Base-by-base conservation (phyloP, 768 basidiomycete genomes). In the Boletus subparvulus region DNA sequence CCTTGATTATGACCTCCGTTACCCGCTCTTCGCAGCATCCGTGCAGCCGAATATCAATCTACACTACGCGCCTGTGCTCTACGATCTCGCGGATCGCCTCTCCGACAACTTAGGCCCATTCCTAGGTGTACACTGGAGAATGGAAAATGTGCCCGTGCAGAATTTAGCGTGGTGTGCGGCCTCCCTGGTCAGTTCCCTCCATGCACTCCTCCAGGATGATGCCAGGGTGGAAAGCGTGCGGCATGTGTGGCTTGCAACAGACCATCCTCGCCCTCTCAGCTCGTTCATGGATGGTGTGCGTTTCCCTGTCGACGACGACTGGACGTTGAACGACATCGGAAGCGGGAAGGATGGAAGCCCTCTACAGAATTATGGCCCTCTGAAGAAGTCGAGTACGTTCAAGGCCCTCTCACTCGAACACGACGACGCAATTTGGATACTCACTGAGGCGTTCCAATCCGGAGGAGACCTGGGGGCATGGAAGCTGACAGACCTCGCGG, bases 221-320 rank as follows among this genome's bases (percentile, higher is more conserved):
- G 58, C 60, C 28, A 56, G 59, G 13, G 74, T 73, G 14, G 59
- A 61, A 4, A 56, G 57, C 37, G 64, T 83, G 32, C 62, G 62
- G 11, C 76, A 73, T 12, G 75, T 84, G 2, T 86, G 81, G 80
- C 73, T 86, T 48, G 82, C 82, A 3, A 83, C 80, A 24, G 84
- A 86, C 63, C 77, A 83, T 60, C 81, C 82, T 19, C 52, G 46
- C 3, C 42, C 57, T 30, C 61, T 65, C 19, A 6, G 42, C 11
- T 28, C 52, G 1, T 52, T 47, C 32, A 7, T 32, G 21, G 26
- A 43, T 6, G 17, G 11, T 13, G 33, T n/a, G 17, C 28, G n/a
- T 2, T 64, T 69, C 40, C 64, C 72, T 5, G 51, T 68, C 35
- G 58, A 54, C 33, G 58, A 49, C 16, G 39, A 21, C 37, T 2